phyloP scores from a whole-genome alignment of 2,329 filamentous ascomycete species.

The Fusarium mundagurra region DNA sequence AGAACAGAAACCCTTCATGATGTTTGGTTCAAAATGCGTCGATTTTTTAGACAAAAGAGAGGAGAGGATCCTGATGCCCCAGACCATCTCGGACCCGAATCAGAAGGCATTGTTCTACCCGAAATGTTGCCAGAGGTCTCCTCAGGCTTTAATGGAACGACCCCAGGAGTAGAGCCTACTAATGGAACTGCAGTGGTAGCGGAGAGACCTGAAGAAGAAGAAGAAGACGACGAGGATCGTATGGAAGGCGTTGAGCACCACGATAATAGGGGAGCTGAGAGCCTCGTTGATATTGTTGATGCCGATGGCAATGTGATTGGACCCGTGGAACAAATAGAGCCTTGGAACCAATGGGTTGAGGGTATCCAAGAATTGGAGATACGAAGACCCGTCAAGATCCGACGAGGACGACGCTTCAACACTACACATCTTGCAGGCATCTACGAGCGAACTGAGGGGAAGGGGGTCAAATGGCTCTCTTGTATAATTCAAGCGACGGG shows the following conservation, averaged over 20 bases:
- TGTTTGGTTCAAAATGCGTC: conserved; percentile 45
- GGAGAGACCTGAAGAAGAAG: background rate
- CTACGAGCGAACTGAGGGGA: conserved; percentile 53
- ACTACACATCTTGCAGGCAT: conserved; percentile 52
- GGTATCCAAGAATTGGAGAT: conserved; percentile 51
- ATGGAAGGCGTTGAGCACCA: conserved; percentile 38
- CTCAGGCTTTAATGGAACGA: conserved; percentile 18
- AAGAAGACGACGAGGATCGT: conserved; percentile 14
- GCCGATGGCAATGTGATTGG: conserved; percentile 52
- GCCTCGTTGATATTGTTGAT: conserved; percentile 50
- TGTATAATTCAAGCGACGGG: conserved; percentile 63
- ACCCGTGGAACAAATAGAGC: conserved; percentile 48
- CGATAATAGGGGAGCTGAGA: conserved; percentile 14
- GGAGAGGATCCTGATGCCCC: conserved; percentile 36
- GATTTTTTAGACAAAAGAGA: conserved; percentile 48
- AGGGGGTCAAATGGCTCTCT: conserved; percentile 58
- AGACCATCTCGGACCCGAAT: conserved; percentile 25
- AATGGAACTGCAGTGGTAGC: background rate
- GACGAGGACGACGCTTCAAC: conserved; percentile 54
- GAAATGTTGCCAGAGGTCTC: conserved; percentile 15
- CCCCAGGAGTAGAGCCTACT: background rate
- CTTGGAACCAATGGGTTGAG: conserved; percentile 54
- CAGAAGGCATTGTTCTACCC: conserved; percentile 18
- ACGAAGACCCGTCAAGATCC: conserved; percentile 53
- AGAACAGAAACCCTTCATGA: conserved; percentile 43